Evolutionary conservation across 306 rosid species (phyloP), one percentile per base, ranked within the genome.

Genomic region (Rubus idaeus): DNA sequence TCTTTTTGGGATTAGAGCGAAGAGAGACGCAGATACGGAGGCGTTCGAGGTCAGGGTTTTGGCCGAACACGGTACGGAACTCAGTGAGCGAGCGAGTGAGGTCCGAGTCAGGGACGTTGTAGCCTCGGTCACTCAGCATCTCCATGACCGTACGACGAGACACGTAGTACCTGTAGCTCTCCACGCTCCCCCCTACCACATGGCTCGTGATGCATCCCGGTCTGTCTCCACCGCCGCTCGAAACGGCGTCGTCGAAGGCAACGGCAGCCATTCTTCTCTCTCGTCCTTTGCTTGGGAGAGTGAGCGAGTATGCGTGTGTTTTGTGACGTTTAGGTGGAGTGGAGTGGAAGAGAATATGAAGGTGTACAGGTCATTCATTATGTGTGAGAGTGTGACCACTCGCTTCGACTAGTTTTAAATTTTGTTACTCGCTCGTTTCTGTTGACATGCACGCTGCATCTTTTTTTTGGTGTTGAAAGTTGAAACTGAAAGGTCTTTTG

Each of bases 91-190:
- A 69, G 35, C 70, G 78, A 70, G 80, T 46, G 23, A 88, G 78
- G 16, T 86, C 86, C 0, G 80, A 45, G 26, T 66, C 67, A 2
- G 79, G 49, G 21, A 88, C 90, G n/a, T 50, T 78, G 78, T 84
- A 88, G 68, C 92, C 87, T 62, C 90, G 81, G 56, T 84, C 92
- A 1, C 6, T 51, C 4, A 88, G 88, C 92, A 88, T 86, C 20
- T 88, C 90, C 53, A 75, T 9, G 23, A 74, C 71, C 20, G 88
- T 88, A 47, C 46, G 73, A 13, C 84, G 83, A 11, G 72, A 70
- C 39, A 65, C 23, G 66, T 46, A 88, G 84, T 73, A 86, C 5
- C 90, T 78, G 18, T 20, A 39, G 73, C 90, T 84, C 76, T 80
- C 88, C 20, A 78, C n/a, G 77, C 49, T 58, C 44, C 80, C 70